Evolutionary conservation across 225 moss, liverwort and hornwort genomes (phyloP).

Genomic region (Straminergon stramineum): DNA sequence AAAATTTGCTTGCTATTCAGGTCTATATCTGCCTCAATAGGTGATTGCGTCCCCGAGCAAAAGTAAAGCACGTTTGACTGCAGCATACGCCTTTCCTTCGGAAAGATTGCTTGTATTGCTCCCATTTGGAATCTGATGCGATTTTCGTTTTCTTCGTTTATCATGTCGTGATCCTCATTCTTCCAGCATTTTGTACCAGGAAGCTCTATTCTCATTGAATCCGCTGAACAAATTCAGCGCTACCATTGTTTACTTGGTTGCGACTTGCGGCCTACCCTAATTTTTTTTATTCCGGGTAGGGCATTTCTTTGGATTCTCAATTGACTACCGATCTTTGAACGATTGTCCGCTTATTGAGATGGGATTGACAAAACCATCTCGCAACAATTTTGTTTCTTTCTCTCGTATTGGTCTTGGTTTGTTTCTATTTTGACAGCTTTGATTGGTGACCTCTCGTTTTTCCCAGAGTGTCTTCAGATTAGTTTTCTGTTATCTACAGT

Average conservation of each 20-base stretch:
- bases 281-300: background rate
- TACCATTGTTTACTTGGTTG: background rate
- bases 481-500: background rate
- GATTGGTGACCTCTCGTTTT: background rate
- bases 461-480: background rate
- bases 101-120: background rate
- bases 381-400: background rate
- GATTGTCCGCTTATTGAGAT: background rate
- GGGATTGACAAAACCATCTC: background rate
- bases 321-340: background rate
- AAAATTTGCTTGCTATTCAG: background rate
- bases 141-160: background rate
- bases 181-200: background rate
- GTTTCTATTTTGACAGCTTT: background rate
- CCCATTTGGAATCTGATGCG: background rate
- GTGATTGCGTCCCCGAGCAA: background rate
- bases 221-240: background rate
- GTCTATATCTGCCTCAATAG: background rate
- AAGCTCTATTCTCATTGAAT: background rate
- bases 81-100: background rate
- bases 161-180: background rate
- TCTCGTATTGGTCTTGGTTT: background rate
- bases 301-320: background rate
- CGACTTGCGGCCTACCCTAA: background rate
- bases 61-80: background rate